Evolutionary conservation across 2,329 filamentous ascomycete species (phyloP), one percentile per base, ranked within the genome.

Genomic region (Calonectria hawksworthii): DNA sequence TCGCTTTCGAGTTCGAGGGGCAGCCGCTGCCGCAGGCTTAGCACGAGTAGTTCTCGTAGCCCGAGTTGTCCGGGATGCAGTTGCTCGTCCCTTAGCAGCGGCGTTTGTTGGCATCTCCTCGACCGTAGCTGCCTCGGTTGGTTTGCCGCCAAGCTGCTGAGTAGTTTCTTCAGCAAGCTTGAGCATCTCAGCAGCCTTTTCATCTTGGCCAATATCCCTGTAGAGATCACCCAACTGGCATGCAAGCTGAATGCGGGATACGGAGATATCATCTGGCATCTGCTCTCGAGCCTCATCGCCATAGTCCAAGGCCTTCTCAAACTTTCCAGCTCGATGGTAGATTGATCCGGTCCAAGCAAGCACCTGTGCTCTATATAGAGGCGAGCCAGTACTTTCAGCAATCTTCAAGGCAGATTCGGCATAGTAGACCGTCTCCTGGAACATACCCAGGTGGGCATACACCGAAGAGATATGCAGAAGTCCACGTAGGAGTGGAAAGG

Each of bases 361-460:
- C 10, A 89, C 89, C 75, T 91, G 88, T 0, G 90, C 89, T 52
- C 87, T 84, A 79, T 91, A 90, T 16, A 93, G 88, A 44, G 90
- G 88, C 0, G 94, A 93, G 63, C 90, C 88, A 11, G 94, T 91
- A n/a, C 90, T 91, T 73, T 90, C 89, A 28, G 95, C 95, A 74
- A 98, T 91, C 80, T 94, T 95, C 69, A 94, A 88, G 0, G 96
- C 96, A 80, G 97, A 94, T 78, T 98, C 94, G 1, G 94, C 93
- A 79, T 98, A 98, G 83, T 96, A 97, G 0, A 96, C 86, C 2
- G 96, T 96, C 83, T 99, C 96, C 74, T 95, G 93, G 77, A 96
- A 95, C 85, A 98, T 91, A 34, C 97, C 97, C 76, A 97, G 91
- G 77, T 98, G 94, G 1, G 94, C 92, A 79, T 96, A 98, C 1